phyloP scores from a whole-genome alignment of 176 grass and related monocot species.

The Triticum turgidum region DNA sequence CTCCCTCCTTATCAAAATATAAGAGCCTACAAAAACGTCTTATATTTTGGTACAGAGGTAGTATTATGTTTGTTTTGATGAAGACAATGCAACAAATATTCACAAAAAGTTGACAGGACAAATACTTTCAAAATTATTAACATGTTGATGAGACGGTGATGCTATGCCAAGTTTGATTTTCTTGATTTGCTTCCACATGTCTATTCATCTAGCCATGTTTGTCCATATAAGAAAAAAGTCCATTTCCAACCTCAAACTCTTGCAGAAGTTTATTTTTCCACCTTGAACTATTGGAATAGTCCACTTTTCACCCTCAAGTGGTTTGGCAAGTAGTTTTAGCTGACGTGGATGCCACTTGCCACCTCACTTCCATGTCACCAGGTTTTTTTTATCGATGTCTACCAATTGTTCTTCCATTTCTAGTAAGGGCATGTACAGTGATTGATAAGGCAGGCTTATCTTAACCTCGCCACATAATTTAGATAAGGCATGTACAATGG shows the following conservation, averaged over 20 bases:
- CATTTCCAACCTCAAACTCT: neutral
- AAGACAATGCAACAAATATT: neutral
- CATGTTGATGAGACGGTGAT: neutral
- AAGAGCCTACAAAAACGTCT: too few relatives aligned
- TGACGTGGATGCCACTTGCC: neutral
- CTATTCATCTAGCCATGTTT: constrained; percentile 23
- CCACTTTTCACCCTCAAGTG: neutral
- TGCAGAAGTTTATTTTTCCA: neutral
- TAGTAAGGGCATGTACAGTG: neutral
- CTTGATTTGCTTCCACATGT: neutral
- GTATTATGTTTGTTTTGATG: neutral
- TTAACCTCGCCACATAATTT: too few relatives aligned
- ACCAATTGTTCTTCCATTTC: neutral
- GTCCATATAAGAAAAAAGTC: neutral
- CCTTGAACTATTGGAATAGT: neutral
- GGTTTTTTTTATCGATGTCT: neutral
- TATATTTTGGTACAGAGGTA: too few relatives aligned
- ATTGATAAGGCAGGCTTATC: too few relatives aligned
- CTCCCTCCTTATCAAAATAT: too few relatives aligned
- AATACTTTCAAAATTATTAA: neutral
- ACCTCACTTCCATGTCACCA: neutral
- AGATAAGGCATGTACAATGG: too few relatives aligned
- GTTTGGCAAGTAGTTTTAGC: neutral
- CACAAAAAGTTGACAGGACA: neutral
- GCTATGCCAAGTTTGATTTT: neutral